Base-by-base conservation (phyloP, 2,329 filamentous ascomycete genomes). In the Fusarium chuoi region DNA sequence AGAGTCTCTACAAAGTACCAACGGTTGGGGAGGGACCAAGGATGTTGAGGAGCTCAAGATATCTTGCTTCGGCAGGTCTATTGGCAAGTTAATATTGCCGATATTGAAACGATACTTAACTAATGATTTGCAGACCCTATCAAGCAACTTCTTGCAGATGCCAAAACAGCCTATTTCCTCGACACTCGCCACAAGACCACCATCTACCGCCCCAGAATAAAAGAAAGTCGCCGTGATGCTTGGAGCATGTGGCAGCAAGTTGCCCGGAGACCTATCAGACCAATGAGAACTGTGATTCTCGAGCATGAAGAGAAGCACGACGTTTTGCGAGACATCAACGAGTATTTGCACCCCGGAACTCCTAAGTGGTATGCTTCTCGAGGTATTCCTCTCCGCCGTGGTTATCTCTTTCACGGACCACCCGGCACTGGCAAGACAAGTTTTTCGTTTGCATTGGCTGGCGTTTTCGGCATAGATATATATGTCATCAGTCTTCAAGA, bases 341-440 rank as follows among this genome's bases (percentile, higher is more conserved):
- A 95, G 75, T 96, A 94, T 72, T 85, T 96, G 1, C 89, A 94
- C 61, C 92, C 93, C 0, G 84, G 86, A 2, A 93, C 90, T 1
- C 89, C 90, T 3, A 85, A 87, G 15, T 96, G 93, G 92, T 96
- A 96, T 77, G 89, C 92, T 0, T 90, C 90, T 54, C 86, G 92
- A 5, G 93, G 93, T 1, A 94, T 96, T 36, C 93, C 93, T 0
- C 90, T 95, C 59, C 87, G 94, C 1, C 84, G 94, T 36, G 94
- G 94, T 0, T 96, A 95, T 76, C 86, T 96, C 1, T 94, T 96
- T 73, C 87, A 94, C 75, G 93, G 94, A 0, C 92, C 92, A 0
- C 92, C 92, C 0, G 92, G 93, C 0, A 94, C 91, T 0, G 92
- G 93, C 26, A 95, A 94, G 81, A 93, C 90, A 1, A 90, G 88